A percentile compares a stretch with the other conserved stretches of the same genome.
phyloP scores from a whole-genome alignment of 305 asterid species.

The Rubia tinctorum region DNA sequence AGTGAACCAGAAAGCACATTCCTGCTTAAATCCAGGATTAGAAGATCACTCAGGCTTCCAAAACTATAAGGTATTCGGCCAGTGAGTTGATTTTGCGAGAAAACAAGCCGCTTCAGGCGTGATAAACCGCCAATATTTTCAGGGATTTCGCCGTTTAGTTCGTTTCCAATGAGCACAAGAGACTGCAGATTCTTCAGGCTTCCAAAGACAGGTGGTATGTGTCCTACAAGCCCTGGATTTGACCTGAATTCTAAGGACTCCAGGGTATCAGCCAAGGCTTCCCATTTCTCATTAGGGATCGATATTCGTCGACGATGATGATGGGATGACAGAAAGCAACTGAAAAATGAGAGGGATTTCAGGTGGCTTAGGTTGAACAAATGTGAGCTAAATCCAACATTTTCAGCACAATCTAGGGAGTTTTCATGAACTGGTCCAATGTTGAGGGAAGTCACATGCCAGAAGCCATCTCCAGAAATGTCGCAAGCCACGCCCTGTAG shows the following conservation, averaged over 20 bases:
- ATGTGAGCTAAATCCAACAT: constrained; percentile 46
- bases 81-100: constrained; percentile 48
- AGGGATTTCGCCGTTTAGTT: constrained; percentile 60
- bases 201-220: constrained; percentile 50
- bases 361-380: constrained; percentile 65
- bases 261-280: constrained; percentile 35
- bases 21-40: constrained; percentile 75
- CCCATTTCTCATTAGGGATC: constrained; percentile 56
- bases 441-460: constrained; percentile 78
- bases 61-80: constrained; percentile 51
- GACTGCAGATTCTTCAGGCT: constrained; percentile 57
- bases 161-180: constrained; percentile 63
- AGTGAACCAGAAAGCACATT: constrained; percentile 57
- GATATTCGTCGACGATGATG: constrained; percentile 23
- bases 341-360: constrained; percentile 67
- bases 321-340: constrained; percentile 46
- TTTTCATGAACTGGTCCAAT: constrained; percentile 87
- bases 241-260: constrained; percentile 71
- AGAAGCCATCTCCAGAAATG: constrained; percentile 52
- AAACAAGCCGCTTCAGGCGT: constrained; percentile 49
- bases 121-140: constrained; percentile 47
- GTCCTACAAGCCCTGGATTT: constrained; percentile 64
- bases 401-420: constrained; percentile 64
- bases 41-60: constrained; percentile 42
- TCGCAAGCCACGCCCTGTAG: constrained; percentile 93